Evolutionary conservation across 805 yeast genomes (phyloP).

Genomic region (Myxozyma mucilagina): DNA sequence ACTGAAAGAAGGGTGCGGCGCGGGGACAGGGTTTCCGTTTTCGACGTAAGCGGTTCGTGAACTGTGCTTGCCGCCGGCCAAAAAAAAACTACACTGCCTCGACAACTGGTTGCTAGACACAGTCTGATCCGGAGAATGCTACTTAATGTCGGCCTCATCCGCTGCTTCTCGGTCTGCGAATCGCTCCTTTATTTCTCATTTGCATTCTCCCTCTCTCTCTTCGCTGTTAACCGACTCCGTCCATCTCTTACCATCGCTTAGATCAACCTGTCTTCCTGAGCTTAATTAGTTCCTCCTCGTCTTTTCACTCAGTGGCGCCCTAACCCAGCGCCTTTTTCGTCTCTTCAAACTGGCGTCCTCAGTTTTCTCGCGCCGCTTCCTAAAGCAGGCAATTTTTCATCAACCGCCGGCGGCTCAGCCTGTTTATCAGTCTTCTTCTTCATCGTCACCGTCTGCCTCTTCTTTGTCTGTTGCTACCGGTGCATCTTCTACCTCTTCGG

Average conservation of each 20-base stretch:
- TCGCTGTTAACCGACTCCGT: not conserved
- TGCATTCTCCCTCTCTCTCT: slow-evolving; percentile 1
- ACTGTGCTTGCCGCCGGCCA: not conserved
- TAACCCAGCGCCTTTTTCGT: slow-evolving; percentile 2
- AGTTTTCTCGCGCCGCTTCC: slow-evolving; percentile 28
- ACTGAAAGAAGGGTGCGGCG: not conserved
- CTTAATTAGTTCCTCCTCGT: not conserved
- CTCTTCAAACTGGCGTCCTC: slow-evolving; percentile 21
- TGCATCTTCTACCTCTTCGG: not conserved
- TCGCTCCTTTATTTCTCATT: not conserved
- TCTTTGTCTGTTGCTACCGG: not conserved
- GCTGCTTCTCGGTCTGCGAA: not conserved
- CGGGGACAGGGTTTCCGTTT: not conserved
- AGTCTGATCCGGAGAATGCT: not conserved
- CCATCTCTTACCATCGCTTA: not conserved
- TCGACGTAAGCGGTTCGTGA: not conserved
- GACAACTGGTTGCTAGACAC: not conserved
- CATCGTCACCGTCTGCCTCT: slow-evolving; percentile 9
- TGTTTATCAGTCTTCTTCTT: slow-evolving; percentile 1
- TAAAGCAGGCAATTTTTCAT: slow-evolving; percentile 28
- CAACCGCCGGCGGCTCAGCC: slow-evolving; percentile 6
- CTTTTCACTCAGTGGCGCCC: slow-evolving; percentile 3
- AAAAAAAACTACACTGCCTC: not conserved
- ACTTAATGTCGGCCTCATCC: not conserved
- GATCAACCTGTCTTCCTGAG: not conserved